Evolutionary conservation across 2,329 filamentous ascomycete species (phyloP).

Genomic region (Nothophoma quercina): DNA sequence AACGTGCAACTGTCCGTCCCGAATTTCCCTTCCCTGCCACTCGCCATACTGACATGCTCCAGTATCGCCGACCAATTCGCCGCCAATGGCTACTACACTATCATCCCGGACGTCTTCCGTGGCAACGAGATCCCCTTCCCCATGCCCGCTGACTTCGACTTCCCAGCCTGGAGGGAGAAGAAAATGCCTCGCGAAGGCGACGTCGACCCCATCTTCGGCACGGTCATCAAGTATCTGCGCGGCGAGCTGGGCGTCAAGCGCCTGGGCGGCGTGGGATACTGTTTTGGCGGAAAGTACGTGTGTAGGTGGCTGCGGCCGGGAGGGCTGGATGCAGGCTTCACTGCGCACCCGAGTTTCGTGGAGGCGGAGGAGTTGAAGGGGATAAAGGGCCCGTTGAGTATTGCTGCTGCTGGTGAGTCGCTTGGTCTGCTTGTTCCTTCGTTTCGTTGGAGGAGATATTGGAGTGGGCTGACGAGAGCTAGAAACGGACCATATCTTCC

Average conservation of each 20-base stretch:
- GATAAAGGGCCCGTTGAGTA: slow-evolving; percentile 64
- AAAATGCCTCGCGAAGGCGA: slow-evolving; percentile 48
- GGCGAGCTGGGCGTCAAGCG: slow-evolving; percentile 61
- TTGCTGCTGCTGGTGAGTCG: slow-evolving; percentile 64
- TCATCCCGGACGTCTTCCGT: slow-evolving; percentile 75
- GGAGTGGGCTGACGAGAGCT: not conserved
- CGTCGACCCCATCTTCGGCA: slow-evolving; percentile 63
- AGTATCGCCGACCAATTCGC: slow-evolving; percentile 77
- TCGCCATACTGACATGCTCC: slow-evolving; percentile 7
- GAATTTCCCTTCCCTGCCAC: too few relatives aligned
- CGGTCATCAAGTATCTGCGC: slow-evolving; percentile 65
- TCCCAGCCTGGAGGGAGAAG: slow-evolving; percentile 59
- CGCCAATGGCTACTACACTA: slow-evolving; percentile 72
- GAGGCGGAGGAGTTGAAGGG: slow-evolving; percentile 65
- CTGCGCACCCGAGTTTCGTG: slow-evolving; percentile 81
- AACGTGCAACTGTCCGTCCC: slow-evolving; percentile 56
- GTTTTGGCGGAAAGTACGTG: slow-evolving; percentile 71
- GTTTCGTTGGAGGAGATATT: not conserved
- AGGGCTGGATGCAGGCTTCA: slow-evolving; percentile 73
- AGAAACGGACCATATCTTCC: slow-evolving; percentile 69
- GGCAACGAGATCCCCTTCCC: slow-evolving; percentile 68
- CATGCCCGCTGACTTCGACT: slow-evolving; percentile 57
- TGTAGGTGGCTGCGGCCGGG: slow-evolving; percentile 69
- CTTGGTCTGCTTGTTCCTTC: not conserved
- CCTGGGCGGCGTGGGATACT: slow-evolving; percentile 74